A percentile compares a stretch with the other conserved stretches of the same genome.
Evolutionary conservation across 495 filamentous ascomycete species (phyloP).

Genomic region (Trichoderma parareesei): DNA sequence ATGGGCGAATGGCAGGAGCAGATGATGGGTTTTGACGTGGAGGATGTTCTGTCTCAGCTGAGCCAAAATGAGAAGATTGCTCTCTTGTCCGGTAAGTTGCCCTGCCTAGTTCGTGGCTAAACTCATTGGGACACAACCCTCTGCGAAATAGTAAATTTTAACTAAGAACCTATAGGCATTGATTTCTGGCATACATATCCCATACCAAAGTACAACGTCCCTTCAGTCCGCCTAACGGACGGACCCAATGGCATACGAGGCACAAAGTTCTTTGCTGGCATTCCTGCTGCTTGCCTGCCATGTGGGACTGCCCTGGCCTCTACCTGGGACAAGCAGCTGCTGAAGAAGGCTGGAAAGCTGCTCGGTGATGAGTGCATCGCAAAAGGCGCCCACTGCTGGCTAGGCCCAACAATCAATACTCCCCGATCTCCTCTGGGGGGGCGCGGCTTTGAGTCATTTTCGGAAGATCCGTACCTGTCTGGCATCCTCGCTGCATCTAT

Average conservation of each 20-base stretch:
- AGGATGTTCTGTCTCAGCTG: not conserved
- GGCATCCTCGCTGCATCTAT: constrained; percentile 68
- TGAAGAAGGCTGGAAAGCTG: constrained; percentile 59
- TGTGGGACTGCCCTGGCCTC: constrained; percentile 70
- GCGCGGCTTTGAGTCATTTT: constrained; percentile 80
- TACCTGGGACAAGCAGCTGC: constrained; percentile 66
- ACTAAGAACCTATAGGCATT: not conserved
- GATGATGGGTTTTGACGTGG: not conserved
- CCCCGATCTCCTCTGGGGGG: constrained; percentile 77
- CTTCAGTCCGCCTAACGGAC: constrained; percentile 65
- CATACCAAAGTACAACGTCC: constrained; percentile 60
- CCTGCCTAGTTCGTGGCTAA: too few species aligned
- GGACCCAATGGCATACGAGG: constrained; percentile 75
- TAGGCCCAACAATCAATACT: constrained; percentile 77
- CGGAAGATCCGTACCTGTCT: constrained; percentile 72
- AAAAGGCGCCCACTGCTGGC: constrained; percentile 63
- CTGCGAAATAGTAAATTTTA: too few species aligned
- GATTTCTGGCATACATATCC: constrained; percentile 75
- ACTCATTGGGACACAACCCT: too few species aligned
- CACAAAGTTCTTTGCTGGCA: constrained; percentile 55
- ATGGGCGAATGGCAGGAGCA: not conserved
- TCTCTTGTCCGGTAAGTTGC: not conserved
- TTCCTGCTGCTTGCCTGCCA: constrained; percentile 61
- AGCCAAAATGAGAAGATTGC: not conserved
- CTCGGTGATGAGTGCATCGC: constrained; percentile 66